Conservation (phyloP, 352 stramenopile species). For the Pythium angustatum region DNA sequence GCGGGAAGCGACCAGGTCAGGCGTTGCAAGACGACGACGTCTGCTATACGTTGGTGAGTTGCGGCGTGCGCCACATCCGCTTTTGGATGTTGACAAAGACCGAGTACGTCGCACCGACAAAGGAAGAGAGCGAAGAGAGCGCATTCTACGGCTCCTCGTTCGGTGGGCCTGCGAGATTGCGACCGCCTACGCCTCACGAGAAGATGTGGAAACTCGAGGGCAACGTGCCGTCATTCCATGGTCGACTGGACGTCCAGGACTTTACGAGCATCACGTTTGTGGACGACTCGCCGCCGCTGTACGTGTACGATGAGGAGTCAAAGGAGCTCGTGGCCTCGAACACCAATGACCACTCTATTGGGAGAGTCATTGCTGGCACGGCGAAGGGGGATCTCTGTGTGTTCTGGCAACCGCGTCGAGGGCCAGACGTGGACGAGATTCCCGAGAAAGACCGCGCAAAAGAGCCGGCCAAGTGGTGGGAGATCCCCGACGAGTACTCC, state of each 20-base stretch:
- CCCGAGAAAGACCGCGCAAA: slow-evolving; percentile 32
- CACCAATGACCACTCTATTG: slow-evolving; percentile 54
- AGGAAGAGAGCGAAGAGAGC: slow-evolving; percentile 52
- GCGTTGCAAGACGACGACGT: slow-evolving; percentile 66
- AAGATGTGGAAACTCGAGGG: slow-evolving; percentile 78
- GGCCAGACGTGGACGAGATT: slow-evolving; percentile 37
- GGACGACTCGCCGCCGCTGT: slow-evolving; percentile 64
- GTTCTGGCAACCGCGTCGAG: slow-evolving; percentile 60
- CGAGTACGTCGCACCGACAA: slow-evolving; percentile 43
- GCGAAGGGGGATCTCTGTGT: slow-evolving; percentile 67
- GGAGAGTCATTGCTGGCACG: slow-evolving; percentile 60
- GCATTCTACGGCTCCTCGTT: slow-evolving; percentile 68
- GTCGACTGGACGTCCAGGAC: slow-evolving; percentile 65
- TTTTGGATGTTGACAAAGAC: slow-evolving; percentile 74
- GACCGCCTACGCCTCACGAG: slow-evolving; percentile 53
- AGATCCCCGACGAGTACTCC: slow-evolving; percentile 66
- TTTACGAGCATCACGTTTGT: slow-evolving; percentile 69
- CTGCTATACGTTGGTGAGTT: slow-evolving; percentile 76
- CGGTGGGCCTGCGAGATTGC: slow-evolving; percentile 45
- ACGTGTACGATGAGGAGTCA: slow-evolving; percentile 50
- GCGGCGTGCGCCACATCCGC: slow-evolving; percentile 68
- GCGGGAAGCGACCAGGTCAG: slow-evolving; percentile 54
- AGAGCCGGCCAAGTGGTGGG: slow-evolving; percentile 73
- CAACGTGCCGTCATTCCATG: slow-evolving; percentile 71
- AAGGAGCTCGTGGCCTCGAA: slow-evolving; percentile 49